Base-by-base conservation (phyloP, 208 protist species). In the Leishmania braziliensis region DNA sequence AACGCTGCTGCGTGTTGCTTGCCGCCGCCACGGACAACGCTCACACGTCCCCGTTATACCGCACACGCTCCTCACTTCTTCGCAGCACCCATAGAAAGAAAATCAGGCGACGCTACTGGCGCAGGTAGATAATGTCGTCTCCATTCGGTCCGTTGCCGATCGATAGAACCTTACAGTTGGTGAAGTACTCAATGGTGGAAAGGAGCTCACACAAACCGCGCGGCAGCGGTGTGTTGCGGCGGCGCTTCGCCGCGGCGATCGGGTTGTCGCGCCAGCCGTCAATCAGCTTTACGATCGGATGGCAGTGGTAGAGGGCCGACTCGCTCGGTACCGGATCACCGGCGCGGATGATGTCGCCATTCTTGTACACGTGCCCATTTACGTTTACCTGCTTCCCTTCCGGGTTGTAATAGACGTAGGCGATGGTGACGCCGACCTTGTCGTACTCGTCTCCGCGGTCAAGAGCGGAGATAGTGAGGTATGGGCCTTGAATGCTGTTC, bases 391-490 rank as follows among this genome's bases (percentile, higher is more conserved):
- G 18, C 75, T 81, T 82, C 29, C 90, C 90, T 5, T 91, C 83
- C 0, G 83, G 85, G 80, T 87, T 85, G 87, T 94, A 93, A 82
- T 96, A 98, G 66, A 98, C 81, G 84, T 98, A 98, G 20, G 92
- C 96, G 79, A 98, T 96, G 36, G 89, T 93, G 51, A 98, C 82
- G 26, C 95, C 96, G 58, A 97, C 58, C 82, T 90, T 89, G 69
- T 98, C 95, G 86, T 98, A 98, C 69, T 97, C 93, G 60, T 98
- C 96, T 14, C 93, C 96, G 74, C 96, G 93, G 85, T 98, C 96
- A 23, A 98, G 77, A 18, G 96, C 96, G 54, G 93, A 97, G 85
- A 98, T 98, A 84, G 93, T 93, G n/a, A 97, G 88, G 82, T 97
- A 97, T 36, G 96, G 96, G 33, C 96, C 96, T 81, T 98, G 96